Conservation (phyloP, 441 rosid species). For the Eutrema salsugineum region DNA sequence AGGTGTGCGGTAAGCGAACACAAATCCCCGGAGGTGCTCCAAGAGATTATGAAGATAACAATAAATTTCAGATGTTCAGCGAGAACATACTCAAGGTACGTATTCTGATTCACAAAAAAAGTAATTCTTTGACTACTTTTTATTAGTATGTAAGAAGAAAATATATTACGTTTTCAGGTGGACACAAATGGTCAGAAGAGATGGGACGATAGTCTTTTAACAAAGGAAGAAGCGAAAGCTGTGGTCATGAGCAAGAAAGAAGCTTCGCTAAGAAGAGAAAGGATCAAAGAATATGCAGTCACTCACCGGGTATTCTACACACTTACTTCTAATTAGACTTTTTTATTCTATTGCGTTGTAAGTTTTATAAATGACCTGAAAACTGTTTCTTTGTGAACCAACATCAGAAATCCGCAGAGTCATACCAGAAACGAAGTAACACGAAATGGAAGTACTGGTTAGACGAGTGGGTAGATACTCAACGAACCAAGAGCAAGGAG, state of each 20-base stretch:
- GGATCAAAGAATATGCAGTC: conserved; percentile 62
- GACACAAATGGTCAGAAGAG: conserved; percentile 57
- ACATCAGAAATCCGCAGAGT: conserved; percentile 77
- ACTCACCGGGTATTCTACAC: conserved; percentile 54
- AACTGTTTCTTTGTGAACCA: background rate
- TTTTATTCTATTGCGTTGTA: background rate
- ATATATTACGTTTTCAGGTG: conserved; percentile 40
- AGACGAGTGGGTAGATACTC: conserved; percentile 90
- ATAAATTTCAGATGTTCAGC: conserved; percentile 39
- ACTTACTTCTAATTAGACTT: background rate
- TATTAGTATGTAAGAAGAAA: background rate
- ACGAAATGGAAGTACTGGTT: conserved; percentile 86
- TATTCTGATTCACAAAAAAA: background rate
- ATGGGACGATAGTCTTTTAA: conserved; percentile 82
- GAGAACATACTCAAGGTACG: conserved; percentile 56
- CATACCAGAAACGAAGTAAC: conserved; percentile 54
- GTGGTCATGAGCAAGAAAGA: conserved; percentile 63
- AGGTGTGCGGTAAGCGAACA: conserved; percentile 54
- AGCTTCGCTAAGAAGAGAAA: conserved; percentile 64
- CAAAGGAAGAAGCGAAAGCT: conserved; percentile 76
- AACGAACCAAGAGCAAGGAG: conserved; percentile 64
- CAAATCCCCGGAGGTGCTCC: conserved; percentile 34
- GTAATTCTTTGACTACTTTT: background rate
- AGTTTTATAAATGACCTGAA: background rate
- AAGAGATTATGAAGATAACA: conserved; percentile 39